Conservation (phyloP, 2,329 filamentous ascomycete genomes). For the Penicillium rolfsii region DNA sequence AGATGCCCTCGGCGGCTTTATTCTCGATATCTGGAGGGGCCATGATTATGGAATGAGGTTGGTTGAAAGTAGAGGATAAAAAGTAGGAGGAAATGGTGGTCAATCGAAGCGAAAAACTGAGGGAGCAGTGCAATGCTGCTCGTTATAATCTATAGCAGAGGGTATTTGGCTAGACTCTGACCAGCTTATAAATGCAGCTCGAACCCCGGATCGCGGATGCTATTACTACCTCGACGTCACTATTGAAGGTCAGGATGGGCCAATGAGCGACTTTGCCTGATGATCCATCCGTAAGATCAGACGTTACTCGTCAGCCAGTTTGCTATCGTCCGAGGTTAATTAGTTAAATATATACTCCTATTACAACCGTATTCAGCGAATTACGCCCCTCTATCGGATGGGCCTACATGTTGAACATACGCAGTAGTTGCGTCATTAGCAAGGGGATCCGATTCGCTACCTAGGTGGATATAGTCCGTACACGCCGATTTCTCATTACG, state of each 20-base stretch:
- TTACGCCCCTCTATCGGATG: too few species aligned
- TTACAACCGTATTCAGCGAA: too few species aligned
- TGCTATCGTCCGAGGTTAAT: not conserved
- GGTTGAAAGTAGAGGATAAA: not conserved
- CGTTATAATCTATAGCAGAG: not conserved
- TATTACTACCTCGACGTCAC: conserved; percentile 13
- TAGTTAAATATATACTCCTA: not conserved
- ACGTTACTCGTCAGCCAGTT: not conserved
- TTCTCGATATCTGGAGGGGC: conserved; percentile 37
- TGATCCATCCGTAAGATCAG: not conserved
- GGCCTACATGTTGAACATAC: too few species aligned
- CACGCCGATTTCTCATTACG: too few species aligned
- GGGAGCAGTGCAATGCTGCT: not conserved
- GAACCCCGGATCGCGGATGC: not conserved
- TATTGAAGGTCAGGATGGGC: not conserved
- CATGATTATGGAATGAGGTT: not conserved
- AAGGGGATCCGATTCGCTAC: too few species aligned
- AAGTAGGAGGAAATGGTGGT: not conserved
- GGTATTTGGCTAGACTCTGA: not conserved
- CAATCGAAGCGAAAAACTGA: not conserved
- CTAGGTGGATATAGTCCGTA: too few species aligned
- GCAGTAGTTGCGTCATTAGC: too few species aligned
- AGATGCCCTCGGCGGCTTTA: conserved; percentile 45
- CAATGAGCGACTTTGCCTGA: not conserved
- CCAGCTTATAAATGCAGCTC: conserved; percentile 7